phyloP scores from a whole-genome alignment of 108 stramenopile genomes.

The Pseudonitzschia multistriata region DNA sequence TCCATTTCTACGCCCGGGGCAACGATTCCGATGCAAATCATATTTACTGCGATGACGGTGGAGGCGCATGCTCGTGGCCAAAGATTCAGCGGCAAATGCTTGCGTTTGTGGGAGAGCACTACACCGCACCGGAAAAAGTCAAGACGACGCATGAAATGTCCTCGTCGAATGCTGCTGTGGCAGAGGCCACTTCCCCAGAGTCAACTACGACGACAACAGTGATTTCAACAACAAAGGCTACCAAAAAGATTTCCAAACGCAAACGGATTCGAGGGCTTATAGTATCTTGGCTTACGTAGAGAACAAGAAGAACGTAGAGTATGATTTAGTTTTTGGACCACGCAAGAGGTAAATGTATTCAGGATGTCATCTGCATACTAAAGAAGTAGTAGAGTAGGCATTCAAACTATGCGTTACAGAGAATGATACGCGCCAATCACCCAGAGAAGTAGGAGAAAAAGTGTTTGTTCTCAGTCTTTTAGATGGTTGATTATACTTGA shows the following conservation, averaged over 20 bases:
- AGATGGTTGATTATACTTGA: too few relatives aligned
- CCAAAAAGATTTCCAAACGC: not conserved
- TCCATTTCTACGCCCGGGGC: constrained; percentile 5
- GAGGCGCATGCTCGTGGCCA: constrained; percentile 14
- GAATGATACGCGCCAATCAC: too few relatives aligned
- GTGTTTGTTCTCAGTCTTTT: too few relatives aligned
- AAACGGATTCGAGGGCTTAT: not conserved
- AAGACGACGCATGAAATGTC: not conserved
- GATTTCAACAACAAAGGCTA: not conserved
- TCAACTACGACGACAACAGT: not conserved
- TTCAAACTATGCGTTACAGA: too few relatives aligned
- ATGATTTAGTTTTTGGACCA: too few relatives aligned
- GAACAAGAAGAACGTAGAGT: too few relatives aligned
- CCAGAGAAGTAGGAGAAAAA: too few relatives aligned
- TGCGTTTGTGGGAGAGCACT: not conserved
- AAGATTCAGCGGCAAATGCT: constrained; percentile 19
- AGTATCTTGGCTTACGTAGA: not conserved
- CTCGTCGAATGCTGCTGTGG: not conserved
- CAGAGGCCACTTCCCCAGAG: not conserved
- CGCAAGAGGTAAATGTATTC: too few relatives aligned
- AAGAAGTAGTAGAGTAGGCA: too few relatives aligned
- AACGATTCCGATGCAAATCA: not conserved
- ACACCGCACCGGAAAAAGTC: not conserved
- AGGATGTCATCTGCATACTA: too few relatives aligned
- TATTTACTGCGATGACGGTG: constrained; percentile 4